These are phyloP conservation scores for Mycena albidolilacea DNA, from an alignment of 768 basidiomycete genomes.

Conservation along the genomic window DNA sequence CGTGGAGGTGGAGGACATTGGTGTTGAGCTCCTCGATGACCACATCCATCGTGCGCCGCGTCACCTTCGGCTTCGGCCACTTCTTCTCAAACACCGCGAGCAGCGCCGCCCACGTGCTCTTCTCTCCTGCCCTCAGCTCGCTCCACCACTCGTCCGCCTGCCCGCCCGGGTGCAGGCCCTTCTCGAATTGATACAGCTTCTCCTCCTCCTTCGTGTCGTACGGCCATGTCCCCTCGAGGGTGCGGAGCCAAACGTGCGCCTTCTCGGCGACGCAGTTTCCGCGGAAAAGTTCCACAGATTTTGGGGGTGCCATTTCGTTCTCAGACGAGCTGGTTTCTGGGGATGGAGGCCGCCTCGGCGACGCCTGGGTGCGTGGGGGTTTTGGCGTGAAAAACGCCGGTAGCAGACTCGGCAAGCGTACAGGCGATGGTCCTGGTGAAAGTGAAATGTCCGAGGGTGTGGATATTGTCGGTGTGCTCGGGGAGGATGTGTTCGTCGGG, in stretches of 20 bases:
- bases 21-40: conserved; percentile 4
- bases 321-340: background rate
- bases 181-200: conserved; percentile 25
- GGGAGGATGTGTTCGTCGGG: background rate
- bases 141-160: conserved; percentile 31
- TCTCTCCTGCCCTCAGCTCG: background rate
- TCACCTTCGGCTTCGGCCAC: conserved; percentile 25
- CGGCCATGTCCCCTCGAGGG: conserved; percentile 6
- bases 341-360: background rate
- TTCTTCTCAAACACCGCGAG: conserved; percentile 15
- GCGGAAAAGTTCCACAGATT: conserved; percentile 23
- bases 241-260: conserved; percentile 25
- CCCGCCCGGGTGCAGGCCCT: conserved; percentile 9
- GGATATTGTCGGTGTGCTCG: conserved; percentile 3
- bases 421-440: background rate
- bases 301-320: conserved; percentile 12
- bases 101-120: background rate
- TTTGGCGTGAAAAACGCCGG: conserved; percentile 6
- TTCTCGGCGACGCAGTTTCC: conserved; percentile 17
- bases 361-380: no score
- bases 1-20: background rate
- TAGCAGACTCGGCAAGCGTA: background rate
- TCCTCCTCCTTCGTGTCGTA: conserved; percentile 12
- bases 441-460: background rate
- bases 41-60: background rate